A percentile compares a stretch with the other conserved stretches of the same genome.
These are phyloP conservation scores for Amanita inopinata DNA, from an alignment of 768 basidiomycete genomes.

Conservation along the genomic window DNA sequence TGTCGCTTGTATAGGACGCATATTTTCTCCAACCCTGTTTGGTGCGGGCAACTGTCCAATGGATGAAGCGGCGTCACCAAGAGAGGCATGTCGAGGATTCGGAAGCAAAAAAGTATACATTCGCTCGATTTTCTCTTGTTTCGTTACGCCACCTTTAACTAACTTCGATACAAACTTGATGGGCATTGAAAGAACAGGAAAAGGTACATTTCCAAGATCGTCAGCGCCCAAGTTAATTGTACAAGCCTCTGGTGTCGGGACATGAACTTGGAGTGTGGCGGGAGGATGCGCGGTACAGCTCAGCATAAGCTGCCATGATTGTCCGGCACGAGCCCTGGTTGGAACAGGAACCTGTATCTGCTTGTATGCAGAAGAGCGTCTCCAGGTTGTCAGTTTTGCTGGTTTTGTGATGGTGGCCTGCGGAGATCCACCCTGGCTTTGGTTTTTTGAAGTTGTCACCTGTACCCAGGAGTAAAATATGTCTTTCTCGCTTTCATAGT, in stretches of 20 bases:
- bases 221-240: constrained; percentile 33
- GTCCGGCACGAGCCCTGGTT: constrained; percentile 34
- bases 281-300: too few species aligned
- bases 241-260: constrained; percentile 12
- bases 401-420: constrained; percentile 40
- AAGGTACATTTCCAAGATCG: constrained; percentile 33
- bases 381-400: constrained; percentile 68
- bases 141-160: constrained; percentile 23
- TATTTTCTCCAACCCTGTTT: too few species aligned
- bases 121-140: constrained; percentile 64
- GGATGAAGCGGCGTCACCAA: too few species aligned
- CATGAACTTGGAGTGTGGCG: constrained; percentile 13
- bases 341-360: constrained; percentile 63
- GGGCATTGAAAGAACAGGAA: constrained; percentile 65
- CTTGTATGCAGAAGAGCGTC: constrained; percentile 61
- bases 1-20: constrained; percentile 1
- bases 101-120: constrained; percentile 25
- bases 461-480: constrained; percentile 62
- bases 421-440: constrained; percentile 5
- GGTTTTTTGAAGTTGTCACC: constrained; percentile 5
- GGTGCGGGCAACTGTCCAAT: too few species aligned
- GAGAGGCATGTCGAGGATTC: not conserved
- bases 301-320: constrained; percentile 60
- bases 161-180: constrained; percentile 30
- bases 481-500: constrained; percentile 42